Conservation (phyloP, 1,284 basidiomycete genomes). For the Xerocomus cyaneibrunnescens region DNA sequence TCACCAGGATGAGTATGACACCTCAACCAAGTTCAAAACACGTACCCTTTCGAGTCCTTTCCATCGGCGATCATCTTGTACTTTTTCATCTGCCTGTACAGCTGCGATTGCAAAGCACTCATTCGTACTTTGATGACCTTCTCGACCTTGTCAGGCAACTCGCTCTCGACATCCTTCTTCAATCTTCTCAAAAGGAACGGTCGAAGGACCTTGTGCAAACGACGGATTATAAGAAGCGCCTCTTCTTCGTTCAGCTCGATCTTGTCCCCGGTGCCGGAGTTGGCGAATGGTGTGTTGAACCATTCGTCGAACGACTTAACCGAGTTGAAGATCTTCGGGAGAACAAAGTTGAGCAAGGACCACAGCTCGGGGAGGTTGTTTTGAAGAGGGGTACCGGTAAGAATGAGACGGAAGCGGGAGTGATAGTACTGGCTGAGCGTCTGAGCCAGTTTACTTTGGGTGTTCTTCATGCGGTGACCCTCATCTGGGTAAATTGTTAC, state of each 20-base stretch:
- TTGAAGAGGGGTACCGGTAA: constrained; percentile 97
- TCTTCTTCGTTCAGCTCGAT: constrained; percentile 99
- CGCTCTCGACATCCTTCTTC: constrained; percentile 99
- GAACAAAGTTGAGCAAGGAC: constrained; percentile 97
- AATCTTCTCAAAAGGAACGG: constrained; percentile 95
- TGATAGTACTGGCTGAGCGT: constrained; percentile 94
- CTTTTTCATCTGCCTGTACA: constrained; percentile 99
- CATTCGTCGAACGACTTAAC: constrained; percentile 99
- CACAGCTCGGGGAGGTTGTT: constrained; percentile 99
- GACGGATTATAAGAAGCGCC: constrained; percentile 94
- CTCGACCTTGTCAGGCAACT: constrained; percentile 98
- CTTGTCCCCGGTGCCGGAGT: constrained; percentile 94
- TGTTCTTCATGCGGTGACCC: constrained; percentile 99
- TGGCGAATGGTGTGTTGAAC: constrained; percentile 99
- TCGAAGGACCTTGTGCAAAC: constrained; percentile 96
- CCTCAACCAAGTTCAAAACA: neutral
- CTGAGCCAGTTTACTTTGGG: constrained; percentile 91
- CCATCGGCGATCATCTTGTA: constrained; percentile 95
- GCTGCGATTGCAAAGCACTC: constrained; percentile 91
- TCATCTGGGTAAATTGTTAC: constrained; percentile 60
- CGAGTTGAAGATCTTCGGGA: constrained; percentile 99
- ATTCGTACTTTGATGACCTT: constrained; percentile 99
- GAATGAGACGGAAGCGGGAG: constrained; percentile 91
- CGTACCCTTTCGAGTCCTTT: constrained; percentile 68
- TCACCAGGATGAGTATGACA: constrained; percentile 3